A percentile compares a stretch with the other conserved stretches of the same genome.
These are phyloP conservation scores for Daldinia decipiens DNA, from an alignment of 495 filamentous ascomycete species.

Conservation along the genomic window DNA sequence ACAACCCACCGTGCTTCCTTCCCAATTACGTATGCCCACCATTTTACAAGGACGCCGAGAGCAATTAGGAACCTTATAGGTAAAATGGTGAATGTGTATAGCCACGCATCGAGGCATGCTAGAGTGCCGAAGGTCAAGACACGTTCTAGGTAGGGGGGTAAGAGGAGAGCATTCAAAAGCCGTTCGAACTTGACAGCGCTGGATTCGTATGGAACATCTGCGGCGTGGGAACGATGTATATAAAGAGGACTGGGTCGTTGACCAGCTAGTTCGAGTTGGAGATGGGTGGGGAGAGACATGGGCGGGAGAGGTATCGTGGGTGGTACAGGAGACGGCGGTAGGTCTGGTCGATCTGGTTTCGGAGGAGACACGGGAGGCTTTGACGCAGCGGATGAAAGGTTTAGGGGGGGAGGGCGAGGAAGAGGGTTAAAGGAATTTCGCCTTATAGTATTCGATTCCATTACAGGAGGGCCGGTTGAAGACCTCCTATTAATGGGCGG, in stretches of 20 bases:
- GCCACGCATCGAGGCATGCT: slow-evolving; percentile 95
- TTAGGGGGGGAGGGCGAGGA: slow-evolving; percentile 46
- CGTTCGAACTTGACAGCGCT: slow-evolving; percentile 95
- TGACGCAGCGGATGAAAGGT: slow-evolving; percentile 31
- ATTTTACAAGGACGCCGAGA: slow-evolving; percentile 75
- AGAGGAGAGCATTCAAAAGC: slow-evolving; percentile 85
- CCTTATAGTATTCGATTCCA: slow-evolving; percentile 38
- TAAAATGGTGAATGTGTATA: slow-evolving; percentile 94
- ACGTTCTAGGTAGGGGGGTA: slow-evolving; percentile 85
- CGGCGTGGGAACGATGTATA: slow-evolving; percentile 77
- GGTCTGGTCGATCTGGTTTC: slow-evolving; percentile 43
- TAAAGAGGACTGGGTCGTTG: slow-evolving; percentile 86
- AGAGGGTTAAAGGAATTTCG: slow-evolving; percentile 51
- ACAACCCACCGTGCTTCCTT: slow-evolving; percentile 74
- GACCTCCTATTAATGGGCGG: slow-evolving; percentile 55
- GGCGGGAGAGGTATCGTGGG: slow-evolving; percentile 81
- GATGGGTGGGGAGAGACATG: slow-evolving; percentile 84
- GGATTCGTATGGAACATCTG: slow-evolving; percentile 91
- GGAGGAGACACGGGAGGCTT: slow-evolving; percentile 30
- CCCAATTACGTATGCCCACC: slow-evolving; percentile 71
- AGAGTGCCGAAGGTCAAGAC: slow-evolving; percentile 86
- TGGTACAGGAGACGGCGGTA: slow-evolving; percentile 72
- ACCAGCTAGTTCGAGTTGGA: slow-evolving; percentile 87
- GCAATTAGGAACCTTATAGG: slow-evolving; percentile 91
- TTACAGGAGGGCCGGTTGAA: slow-evolving; percentile 42